Percentiles rank a stretch among this genome's conserved stretches.
phyloP scores from a whole-genome alignment of 1,284 basidiomycete genomes.

The Sphaerobolus stellatus region DNA sequence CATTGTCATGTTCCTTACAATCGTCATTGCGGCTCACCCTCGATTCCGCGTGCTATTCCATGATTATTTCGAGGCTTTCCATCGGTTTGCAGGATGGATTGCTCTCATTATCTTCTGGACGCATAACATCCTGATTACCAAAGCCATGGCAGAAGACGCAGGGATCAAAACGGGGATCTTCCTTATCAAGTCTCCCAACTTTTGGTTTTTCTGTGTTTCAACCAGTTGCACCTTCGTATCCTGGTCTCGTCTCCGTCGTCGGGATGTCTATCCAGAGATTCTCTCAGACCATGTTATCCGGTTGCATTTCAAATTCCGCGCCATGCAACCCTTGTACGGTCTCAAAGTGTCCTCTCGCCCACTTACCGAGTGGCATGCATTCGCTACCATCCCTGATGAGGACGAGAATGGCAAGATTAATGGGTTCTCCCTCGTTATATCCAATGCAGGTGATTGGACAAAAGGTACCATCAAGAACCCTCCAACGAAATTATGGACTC shows the following conservation, averaged over 20 bases:
- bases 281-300: constrained; percentile 37
- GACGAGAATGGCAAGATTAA: neutral
- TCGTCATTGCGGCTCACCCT: constrained; percentile 1
- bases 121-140: neutral
- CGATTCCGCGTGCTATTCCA: neutral
- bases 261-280: constrained; percentile 24
- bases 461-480: constrained; percentile 32
- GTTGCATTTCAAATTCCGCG: constrained; percentile 34
- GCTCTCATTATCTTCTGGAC: constrained; percentile 1
- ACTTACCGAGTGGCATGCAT: constrained; percentile 38
- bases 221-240: constrained; percentile 31
- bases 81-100: constrained; percentile 6
- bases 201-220: constrained; percentile 38
- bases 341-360: constrained; percentile 33
- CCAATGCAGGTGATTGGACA: constrained; percentile 41
- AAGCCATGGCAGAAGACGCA: neutral
- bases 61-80: constrained; percentile 5
- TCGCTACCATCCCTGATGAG: constrained; percentile 21
- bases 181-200: constrained; percentile 25
- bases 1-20: constrained; percentile 1
- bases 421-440: constrained; percentile 33
- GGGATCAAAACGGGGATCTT: constrained; percentile 19
- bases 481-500: constrained; percentile 36
- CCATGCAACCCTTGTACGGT: constrained; percentile 31
- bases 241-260: constrained; percentile 34